Evolutionary conservation across 1,284 basidiomycete genomes (phyloP), one percentile per base, ranked within the genome.

Genomic region (Fomitopsis schrenkii): DNA sequence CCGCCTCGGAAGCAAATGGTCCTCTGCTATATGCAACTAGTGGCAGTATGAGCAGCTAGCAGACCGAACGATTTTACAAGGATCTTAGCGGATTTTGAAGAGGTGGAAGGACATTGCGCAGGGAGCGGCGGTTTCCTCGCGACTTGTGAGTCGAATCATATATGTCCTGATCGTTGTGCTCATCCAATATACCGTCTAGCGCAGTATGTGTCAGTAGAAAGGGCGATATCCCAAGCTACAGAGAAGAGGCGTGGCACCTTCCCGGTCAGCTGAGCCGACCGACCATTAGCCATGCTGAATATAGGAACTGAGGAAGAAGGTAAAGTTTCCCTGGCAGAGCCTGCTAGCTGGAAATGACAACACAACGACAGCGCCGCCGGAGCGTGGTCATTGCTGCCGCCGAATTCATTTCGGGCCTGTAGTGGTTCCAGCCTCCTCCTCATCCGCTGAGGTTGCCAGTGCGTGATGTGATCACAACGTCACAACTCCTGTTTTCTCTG

Each of bases 11-110:
- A 97, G 97, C 54, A 99, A 99, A 76, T 72, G 97, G 97, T 8
- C 93, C 91, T 28, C 95, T 98, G 80, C 83, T 99, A 64, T 86
- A 97, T 72, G 97, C 97, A 0, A 95, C 96, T 22, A 97, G 97
- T 67, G 97, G 97, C 9, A 87, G 96, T 46, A 99, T 99, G 97
- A 95, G 93, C 70, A 92, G 90, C 67, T 89, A 94, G 79, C 96
- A 96, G 82, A 94, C 92, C 42, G 93, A 95, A 95, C 68, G 96
- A 98, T 74, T 93, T 92, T 99, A 97, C 75, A 80, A 97, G 52
- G 97, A 99, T 72, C 81, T 99, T 55, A 95, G 86, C 64, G 97
- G 97, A n/a, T n/a, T n/a, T n/a, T n/a, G 0, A 93, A 98, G 75
- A 90, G 89, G 94, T 95, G 69, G 65, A 77, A n/a, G n/a, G n/a